Evolutionary conservation across 2,329 filamentous ascomycete species (phyloP), one percentile per base, ranked within the genome.

Genomic region (Cytospora schulzeri): DNA sequence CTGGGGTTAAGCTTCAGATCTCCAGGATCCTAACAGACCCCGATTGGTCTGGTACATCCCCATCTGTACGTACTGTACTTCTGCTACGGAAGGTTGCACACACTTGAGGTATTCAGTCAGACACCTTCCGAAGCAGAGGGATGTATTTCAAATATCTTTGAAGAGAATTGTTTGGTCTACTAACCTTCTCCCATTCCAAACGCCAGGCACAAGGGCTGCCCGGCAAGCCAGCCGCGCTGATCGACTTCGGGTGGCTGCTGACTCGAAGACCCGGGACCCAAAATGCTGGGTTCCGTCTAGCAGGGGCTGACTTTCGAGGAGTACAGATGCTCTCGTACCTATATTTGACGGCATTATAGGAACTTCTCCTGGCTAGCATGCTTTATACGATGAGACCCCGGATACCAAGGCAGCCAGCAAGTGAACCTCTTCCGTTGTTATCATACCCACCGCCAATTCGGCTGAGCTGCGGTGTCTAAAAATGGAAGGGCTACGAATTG

Each of bases 241-340:
- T 66, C 64, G 52, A 45, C 53, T 28, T 55, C 64, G 64, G 64
- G 64, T 66, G 64, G 64, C 64, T 66, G 64, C 64, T 66, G 64
- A 66, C 61, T 64, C 57, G 60, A 66, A 38, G 50, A 54, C 64
- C 55, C 48, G 45, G 61, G 64, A 50, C 57, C 64, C 61, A 66
- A 45, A 61, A 57, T 58, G 64, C 64, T 66, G 64, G 64, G 64
- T 58, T 64, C 60, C 58, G 61, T 56, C 61, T 59, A 53, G 50
- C 19, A 41, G 53, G 53, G 35, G 61, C 62, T 61, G 53, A 57
- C 31, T 54, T 64, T 63, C 55, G 64, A 57, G 28, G 57, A 60
- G 60, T 58, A 60, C 52, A 48, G 22, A 31, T 29, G 41, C 38
- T 48, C 53, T 41, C 22, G 55, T 53, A 50, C 45, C 57, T 61